Percentiles rank a stretch among this genome's conserved stretches.
Evolutionary conservation across 2,329 filamentous ascomycete genomes (phyloP).

Genomic region (Apiospora aurea): DNA sequence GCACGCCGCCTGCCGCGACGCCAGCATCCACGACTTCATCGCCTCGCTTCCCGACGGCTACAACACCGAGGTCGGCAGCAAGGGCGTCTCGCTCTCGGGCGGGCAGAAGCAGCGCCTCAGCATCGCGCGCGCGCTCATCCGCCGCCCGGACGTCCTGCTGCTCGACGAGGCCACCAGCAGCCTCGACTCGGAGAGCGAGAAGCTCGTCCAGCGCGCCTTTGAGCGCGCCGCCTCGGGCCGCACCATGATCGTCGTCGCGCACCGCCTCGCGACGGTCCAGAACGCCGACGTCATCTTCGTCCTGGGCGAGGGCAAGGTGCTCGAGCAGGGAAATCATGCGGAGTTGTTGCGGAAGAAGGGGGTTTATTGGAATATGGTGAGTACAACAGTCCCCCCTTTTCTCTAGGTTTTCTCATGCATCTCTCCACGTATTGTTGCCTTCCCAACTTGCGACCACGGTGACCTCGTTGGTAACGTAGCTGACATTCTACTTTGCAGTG

Average conservation of each 20-base stretch:
- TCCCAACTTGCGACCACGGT: neutral
- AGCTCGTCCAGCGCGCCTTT: conserved; percentile 71
- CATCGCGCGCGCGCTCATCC: conserved; percentile 72
- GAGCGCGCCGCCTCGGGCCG: conserved; percentile 66
- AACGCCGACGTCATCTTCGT: conserved; percentile 84
- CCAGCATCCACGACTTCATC: conserved; percentile 81
- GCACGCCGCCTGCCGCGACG: conserved; percentile 62
- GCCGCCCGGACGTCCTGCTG: conserved; percentile 70
- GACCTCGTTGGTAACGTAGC: neutral
- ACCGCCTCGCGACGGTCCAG: conserved; percentile 78
- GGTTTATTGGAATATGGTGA: conserved; percentile 65
- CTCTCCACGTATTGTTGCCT: neutral
- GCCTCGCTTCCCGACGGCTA: conserved; percentile 83
- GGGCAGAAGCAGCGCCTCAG: conserved; percentile 76
- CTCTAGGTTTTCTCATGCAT: conserved; percentile 17
- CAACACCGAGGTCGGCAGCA: conserved; percentile 83
- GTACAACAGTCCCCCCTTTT: neutral
- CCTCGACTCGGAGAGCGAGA: conserved; percentile 64
- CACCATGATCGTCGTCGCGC: conserved; percentile 79
- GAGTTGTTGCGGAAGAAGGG: conserved; percentile 60
- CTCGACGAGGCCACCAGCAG: conserved; percentile 78
- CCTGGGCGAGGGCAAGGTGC: conserved; percentile 68
- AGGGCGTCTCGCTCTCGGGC: conserved; percentile 72
- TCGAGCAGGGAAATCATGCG: conserved; percentile 60
- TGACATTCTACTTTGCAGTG: conserved; percentile 48